Base-by-base conservation (phyloP, 768 basidiomycete genomes). In the Phaeolepiota aurea region DNA sequence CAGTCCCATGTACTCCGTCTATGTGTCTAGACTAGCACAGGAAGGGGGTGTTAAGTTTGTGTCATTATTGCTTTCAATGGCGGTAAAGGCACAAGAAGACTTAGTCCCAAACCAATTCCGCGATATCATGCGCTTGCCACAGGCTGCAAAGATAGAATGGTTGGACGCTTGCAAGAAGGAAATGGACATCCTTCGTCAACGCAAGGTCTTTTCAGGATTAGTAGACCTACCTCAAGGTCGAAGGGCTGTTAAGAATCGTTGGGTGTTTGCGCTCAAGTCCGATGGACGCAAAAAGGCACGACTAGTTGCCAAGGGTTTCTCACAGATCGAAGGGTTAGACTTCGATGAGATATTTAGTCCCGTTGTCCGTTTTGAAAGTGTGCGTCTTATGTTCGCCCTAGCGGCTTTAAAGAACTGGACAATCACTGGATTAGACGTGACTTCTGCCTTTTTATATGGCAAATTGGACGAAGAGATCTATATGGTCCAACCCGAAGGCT, bases 281-380 rank as follows among this genome's bases (percentile, higher is more conserved):
- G 18, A 35, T 35, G 33, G 33, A n/a, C 33, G 16, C 7, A 35
- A 35, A 15, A 35, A 35, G 16, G 33, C 33, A 35, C 33, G 18
- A 7, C 33, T 35, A 35, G 33, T 16, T 35, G 33, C 33, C 15
- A 35, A 35, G 16, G 33, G 33, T 35, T 35, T 35, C 15, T 35
- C 33, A n/a, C 33, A 35, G 15, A 35, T 35, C 16, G 15, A 35
- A 35, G 33, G 33, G 7, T 15, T 35, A n/a, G 33, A 35, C 33
- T 35, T 35, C 15, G 33, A 35, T n/a, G 33, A 35, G 33, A 35
- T 35, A 7, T 35, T 35, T 15, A 9, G 9, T 5, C 33, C 33
- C 16, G 33, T 35, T 7, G 33, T 35, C 7, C 7, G 33, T 5
- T 35, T 35, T 35, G 33, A 35, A 16, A 7, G 7, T 5, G 33